Base-by-base conservation (phyloP, 1,284 basidiomycete genomes). In the Clitocybe nebularis region DNA sequence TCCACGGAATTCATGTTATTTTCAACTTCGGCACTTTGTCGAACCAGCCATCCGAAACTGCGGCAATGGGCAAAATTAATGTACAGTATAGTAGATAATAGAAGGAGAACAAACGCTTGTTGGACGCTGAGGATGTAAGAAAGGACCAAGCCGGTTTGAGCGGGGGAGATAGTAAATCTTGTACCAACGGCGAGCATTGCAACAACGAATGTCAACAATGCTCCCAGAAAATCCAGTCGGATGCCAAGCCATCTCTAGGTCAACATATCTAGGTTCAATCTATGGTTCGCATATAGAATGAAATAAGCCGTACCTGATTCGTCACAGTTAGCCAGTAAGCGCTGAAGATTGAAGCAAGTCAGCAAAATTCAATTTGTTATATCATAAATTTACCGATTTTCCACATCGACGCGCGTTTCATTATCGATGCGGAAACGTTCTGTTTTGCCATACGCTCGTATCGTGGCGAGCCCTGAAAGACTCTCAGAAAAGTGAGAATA, bases 1-100 rank as follows among this genome's bases (percentile, higher is more conserved):
- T 95, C 92, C 3, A 93, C 89, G 17, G 84, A 83, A 60, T 93
- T 93, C 86, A 94, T 93, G 62, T 93, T 79, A 60, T 94, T 93
- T 63, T 94, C 89, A 10, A 92, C 82, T 57, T 93, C 88, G 3
- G 88, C 87, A 39, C 76, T 74, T 60, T 93, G 90, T 16, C 89
- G 80, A 36, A 93, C 81, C 57, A 92, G 75, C 86, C 82, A 91
- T 10, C 84, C 82, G 55, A 93, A 92, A 62, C 73, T 80, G 51
- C n/a, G 16, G 49, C 25, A 39, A 22, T 28, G 1, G 24, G 10
- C 22, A 5, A 25, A 5, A 37, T 17, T 33, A 48, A 24, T 34
- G 28, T 25, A 17, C n/a, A 41, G 3, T 25, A 33, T 10, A 14
- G 17, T 23, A 28, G 26, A 23, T 20, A 32, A 50, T 3, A 46